Conservation (phyloP, 2,329 filamentous ascomycete species). For the Neonectria faginata region DNA sequence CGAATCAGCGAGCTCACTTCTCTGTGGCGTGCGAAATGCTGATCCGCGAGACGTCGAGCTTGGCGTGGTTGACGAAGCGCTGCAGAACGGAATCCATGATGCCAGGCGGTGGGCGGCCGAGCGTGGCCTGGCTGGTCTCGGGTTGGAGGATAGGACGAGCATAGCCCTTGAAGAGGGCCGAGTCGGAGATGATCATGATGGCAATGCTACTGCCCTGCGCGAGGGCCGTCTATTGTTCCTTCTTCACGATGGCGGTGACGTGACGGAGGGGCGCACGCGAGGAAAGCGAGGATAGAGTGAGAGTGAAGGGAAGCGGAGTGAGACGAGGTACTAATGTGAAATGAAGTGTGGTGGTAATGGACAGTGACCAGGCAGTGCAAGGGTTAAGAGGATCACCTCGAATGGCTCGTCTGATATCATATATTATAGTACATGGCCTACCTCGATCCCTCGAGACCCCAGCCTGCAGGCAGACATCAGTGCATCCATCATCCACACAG, state of each 20-base stretch:
- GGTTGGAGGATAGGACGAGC: constrained; percentile 37
- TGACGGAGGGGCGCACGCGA: neutral
- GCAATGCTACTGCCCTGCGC: neutral
- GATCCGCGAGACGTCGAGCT: constrained; percentile 46
- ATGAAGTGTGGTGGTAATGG: too few species aligned
- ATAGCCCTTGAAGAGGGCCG: constrained; percentile 44
- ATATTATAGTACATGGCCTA: neutral
- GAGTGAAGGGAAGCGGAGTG: neutral
- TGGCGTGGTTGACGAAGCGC: constrained; percentile 45
- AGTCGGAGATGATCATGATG: constrained; percentile 43
- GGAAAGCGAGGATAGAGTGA: neutral
- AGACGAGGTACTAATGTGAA: too few species aligned
- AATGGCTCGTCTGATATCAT: neutral
- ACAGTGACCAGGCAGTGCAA: neutral
- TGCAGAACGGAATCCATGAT: constrained; percentile 47
- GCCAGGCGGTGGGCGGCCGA: constrained; percentile 20
- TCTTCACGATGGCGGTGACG: neutral
- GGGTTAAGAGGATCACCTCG: neutral
- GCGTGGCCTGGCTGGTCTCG: neutral
- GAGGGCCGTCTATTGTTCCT: neutral
- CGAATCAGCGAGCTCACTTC: constrained; percentile 41
- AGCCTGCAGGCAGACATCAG: constrained; percentile 5
- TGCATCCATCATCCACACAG: neutral
- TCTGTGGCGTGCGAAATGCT: constrained; percentile 47
- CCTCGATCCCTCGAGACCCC: neutral